phyloP scores from a whole-genome alignment of 371 early-diverging fungal species.

The Mortierella sp. region DNA sequence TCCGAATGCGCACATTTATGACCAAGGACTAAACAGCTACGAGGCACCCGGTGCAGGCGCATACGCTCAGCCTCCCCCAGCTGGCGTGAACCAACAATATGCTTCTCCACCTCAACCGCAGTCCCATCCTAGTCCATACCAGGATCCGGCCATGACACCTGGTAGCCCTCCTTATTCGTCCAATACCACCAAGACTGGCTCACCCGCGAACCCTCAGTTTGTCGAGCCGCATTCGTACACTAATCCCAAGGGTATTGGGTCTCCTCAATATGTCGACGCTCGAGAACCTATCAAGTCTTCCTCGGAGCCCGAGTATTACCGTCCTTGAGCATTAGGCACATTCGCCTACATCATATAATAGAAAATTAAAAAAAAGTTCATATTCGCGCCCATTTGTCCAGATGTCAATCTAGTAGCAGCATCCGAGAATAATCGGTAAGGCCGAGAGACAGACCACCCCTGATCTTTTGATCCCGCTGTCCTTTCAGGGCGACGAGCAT shows the following conservation, averaged over 20 bases:
- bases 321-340: too few species aligned
- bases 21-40: background rate
- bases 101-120: background rate
- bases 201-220: background rate
- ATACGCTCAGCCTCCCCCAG: background rate
- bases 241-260: background rate
- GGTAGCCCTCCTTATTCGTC: slow-evolving; percentile 1
- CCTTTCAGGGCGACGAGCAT: too few species aligned
- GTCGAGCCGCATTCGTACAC: background rate
- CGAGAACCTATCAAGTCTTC: background rate
- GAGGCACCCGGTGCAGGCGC: background rate
- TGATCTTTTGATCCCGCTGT: too few species aligned
- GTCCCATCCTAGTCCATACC: background rate
- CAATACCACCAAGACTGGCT: background rate
- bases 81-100: background rate
- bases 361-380: too few species aligned
- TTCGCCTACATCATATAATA: too few species aligned
- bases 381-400: too few species aligned
- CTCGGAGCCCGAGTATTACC: background rate
- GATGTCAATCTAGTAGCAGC: too few species aligned
- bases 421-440: too few species aligned
- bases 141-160: background rate
- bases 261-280: background rate
- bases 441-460: too few species aligned
- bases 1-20: background rate